These are phyloP conservation scores for Fusarium sp. DNA, from an alignment of 2,329 filamentous ascomycete species.

Conservation along the genomic window DNA sequence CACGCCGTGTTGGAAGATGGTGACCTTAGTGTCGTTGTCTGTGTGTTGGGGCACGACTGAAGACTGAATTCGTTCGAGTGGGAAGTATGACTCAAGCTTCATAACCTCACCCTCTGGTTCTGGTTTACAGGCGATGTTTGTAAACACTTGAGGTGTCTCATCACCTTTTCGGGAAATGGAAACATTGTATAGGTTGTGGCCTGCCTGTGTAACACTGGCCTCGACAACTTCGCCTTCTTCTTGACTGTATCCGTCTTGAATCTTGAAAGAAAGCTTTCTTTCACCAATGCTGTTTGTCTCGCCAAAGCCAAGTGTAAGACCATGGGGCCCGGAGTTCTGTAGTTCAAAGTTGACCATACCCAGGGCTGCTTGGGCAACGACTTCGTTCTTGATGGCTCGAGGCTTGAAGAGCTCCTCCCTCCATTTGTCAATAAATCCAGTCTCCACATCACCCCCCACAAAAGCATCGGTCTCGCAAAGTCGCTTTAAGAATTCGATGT, in stretches of 20 bases:
- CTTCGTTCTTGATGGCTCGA: slow-evolving; percentile 72
- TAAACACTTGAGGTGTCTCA: slow-evolving; percentile 56
- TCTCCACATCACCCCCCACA: slow-evolving; percentile 89
- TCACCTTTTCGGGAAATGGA: slow-evolving; percentile 58
- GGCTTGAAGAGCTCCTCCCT: slow-evolving; percentile 80
- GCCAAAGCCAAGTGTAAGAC: slow-evolving; percentile 67
- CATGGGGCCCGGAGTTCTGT: slow-evolving; percentile 58
- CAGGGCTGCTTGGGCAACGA: slow-evolving; percentile 88
- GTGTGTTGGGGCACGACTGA: slow-evolving; percentile 74
- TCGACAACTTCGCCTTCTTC: slow-evolving; percentile 73
- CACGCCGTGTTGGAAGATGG: slow-evolving; percentile 79
- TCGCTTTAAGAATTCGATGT: slow-evolving; percentile 95
- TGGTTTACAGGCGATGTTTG: slow-evolving; percentile 60
- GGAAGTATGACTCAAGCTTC: slow-evolving; percentile 72
- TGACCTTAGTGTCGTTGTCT: slow-evolving; percentile 71
- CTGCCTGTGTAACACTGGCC: slow-evolving; percentile 63
- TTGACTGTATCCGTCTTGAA: slow-evolving; percentile 71
- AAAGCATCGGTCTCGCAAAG: slow-evolving; percentile 87
- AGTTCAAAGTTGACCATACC: slow-evolving; percentile 71
- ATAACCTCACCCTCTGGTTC: slow-evolving; percentile 45
- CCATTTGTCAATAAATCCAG: slow-evolving; percentile 95
- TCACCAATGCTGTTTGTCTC: slow-evolving; percentile 56
- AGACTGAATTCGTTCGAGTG: slow-evolving; percentile 81
- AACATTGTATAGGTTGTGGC: slow-evolving; percentile 61
- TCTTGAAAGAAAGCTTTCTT: slow-evolving; percentile 65